phyloP scores from a whole-genome alignment of 805 yeast species.

The Ogataea nitratoaversa region DNA sequence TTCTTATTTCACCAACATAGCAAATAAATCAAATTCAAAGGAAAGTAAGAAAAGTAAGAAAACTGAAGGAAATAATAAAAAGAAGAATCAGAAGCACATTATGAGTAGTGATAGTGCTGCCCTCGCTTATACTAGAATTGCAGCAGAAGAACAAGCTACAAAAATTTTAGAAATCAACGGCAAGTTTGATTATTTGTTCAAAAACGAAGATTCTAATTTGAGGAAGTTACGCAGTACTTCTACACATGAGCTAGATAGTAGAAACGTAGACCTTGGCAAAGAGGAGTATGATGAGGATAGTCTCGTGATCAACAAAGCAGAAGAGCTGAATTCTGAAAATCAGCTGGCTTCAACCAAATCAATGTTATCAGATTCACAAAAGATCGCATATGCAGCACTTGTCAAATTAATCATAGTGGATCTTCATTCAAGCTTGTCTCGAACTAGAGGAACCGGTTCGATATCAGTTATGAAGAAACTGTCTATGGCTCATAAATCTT shows the following conservation, averaged over 20 bases:
- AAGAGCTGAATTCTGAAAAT: slow-evolving; percentile 45
- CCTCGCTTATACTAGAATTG: slow-evolving; percentile 83
- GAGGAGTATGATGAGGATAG: slow-evolving; percentile 25
- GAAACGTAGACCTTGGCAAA: slow-evolving; percentile 23
- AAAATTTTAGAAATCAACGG: slow-evolving; percentile 51
- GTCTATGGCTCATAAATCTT: slow-evolving; percentile 66
- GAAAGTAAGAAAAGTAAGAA: slow-evolving; percentile 4
- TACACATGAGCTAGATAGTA: slow-evolving; percentile 19
- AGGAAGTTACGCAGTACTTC: slow-evolving; percentile 24
- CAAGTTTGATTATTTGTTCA: slow-evolving; percentile 50
- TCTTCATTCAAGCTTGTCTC: slow-evolving; percentile 77
- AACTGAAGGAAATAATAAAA: background rate
- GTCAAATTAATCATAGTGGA: slow-evolving; percentile 71
- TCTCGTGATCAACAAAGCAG: slow-evolving; percentile 18
- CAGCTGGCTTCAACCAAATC: slow-evolving; percentile 78
- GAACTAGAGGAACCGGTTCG: slow-evolving; percentile 48
- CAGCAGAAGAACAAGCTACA: slow-evolving; percentile 80
- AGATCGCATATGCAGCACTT: slow-evolving; percentile 87
- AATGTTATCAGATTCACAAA: slow-evolving; percentile 77
- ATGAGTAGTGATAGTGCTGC: slow-evolving; percentile 39
- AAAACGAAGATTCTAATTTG: slow-evolving; percentile 29
- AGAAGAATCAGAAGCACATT: slow-evolving; percentile 1
- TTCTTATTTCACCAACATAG: background rate
- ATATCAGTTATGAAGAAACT: slow-evolving; percentile 54
- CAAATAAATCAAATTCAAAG: slow-evolving; percentile 2